Base-by-base conservation (phyloP, 1,139 yeast species). In the Candida anutae region DNA sequence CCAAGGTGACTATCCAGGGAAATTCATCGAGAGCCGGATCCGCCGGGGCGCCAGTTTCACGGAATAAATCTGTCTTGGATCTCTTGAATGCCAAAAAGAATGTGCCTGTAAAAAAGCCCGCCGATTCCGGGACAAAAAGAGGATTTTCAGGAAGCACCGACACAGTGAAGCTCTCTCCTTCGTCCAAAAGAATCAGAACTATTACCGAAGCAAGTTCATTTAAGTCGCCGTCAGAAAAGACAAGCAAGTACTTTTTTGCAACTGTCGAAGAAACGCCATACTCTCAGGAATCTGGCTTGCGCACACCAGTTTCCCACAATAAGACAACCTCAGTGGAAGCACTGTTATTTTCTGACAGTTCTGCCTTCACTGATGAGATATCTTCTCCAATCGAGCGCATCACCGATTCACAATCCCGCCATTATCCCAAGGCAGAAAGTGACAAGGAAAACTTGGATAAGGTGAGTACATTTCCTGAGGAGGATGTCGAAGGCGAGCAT, bases 281-380 rank as follows among this genome's bases (percentile, higher is more conserved):
- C 8, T 6, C 24, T 6, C 24, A 9, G 16, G 14, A 9, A 6
- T 15, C 15, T 6, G 28, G 21, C 11, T 27, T 36, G 11, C 37
- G 35, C 16, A 32, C 37, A 3, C 41, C 37, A 8, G 32, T 21
- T 10, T 26, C 33, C 15, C 29, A 26, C 14, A 30, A 30, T 24
- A 26, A 31, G 9, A 27, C 22, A 13, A 30, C 33, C 24, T 43
- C 27, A 6, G 29, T 29, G 21, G 43, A 46, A 23, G 38, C 46
- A 5, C 56, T 58, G 32, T 39, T 50, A 17, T 32, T 53, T 4
- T 42, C 52, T 2, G 62, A 59, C 2, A 63, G 58, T 25, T 58
- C 65, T 2, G 65, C 58, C 29, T 44, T 61, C 8, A 50, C 63
- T 0, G 53, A 48, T 15, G 67, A 60, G 21, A 42, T 44, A 22